Conservation (phyloP, 2,329 filamentous ascomycete genomes). For the Paecilomyces sp. region DNA sequence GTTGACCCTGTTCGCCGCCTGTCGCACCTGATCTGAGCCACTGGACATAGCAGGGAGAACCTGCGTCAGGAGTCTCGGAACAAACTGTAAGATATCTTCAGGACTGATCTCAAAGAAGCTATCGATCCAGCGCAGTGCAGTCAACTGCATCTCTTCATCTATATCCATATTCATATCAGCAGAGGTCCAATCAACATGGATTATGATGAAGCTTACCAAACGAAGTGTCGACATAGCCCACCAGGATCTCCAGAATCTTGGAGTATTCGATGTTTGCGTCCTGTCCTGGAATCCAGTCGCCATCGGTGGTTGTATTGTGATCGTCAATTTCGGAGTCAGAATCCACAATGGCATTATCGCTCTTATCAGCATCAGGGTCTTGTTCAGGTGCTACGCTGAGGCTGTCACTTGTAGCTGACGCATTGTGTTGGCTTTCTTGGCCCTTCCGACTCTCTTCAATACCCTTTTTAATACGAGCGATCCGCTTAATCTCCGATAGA, state of each 20-base stretch:
- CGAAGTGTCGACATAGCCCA: slow-evolving; percentile 78
- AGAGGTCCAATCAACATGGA: slow-evolving; percentile 10
- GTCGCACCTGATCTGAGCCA: slow-evolving; percentile 78
- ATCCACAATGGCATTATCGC: slow-evolving; percentile 51
- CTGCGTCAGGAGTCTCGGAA: slow-evolving; percentile 83
- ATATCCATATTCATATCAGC: slow-evolving; percentile 14
- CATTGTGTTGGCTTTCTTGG: slow-evolving; percentile 60
- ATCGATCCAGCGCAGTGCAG: slow-evolving; percentile 90
- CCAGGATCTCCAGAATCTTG: slow-evolving; percentile 84
- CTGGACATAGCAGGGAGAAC: slow-evolving; percentile 92
- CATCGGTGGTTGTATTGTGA: slow-evolving; percentile 59
- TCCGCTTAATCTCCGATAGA: slow-evolving; percentile 86
- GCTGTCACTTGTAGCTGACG: slow-evolving; percentile 62
- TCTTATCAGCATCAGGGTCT: slow-evolving; percentile 30
- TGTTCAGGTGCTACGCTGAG: slow-evolving; percentile 51
- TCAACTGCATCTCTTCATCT: slow-evolving; percentile 89
- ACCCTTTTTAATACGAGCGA: slow-evolving; percentile 84
- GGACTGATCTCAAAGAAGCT: slow-evolving; percentile 95
- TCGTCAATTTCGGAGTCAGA: slow-evolving; percentile 43
- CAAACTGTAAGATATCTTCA: slow-evolving; percentile 91
- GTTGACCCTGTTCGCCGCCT: slow-evolving; percentile 84
- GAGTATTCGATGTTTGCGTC: slow-evolving; percentile 92
- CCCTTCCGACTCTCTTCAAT: slow-evolving; percentile 77
- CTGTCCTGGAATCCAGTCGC: slow-evolving; percentile 95
- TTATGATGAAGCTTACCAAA: slow-evolving; percentile 46